Evolutionary conservation across 2,329 filamentous ascomycete genomes (phyloP).

Genomic region (Diaporthe sp.): DNA sequence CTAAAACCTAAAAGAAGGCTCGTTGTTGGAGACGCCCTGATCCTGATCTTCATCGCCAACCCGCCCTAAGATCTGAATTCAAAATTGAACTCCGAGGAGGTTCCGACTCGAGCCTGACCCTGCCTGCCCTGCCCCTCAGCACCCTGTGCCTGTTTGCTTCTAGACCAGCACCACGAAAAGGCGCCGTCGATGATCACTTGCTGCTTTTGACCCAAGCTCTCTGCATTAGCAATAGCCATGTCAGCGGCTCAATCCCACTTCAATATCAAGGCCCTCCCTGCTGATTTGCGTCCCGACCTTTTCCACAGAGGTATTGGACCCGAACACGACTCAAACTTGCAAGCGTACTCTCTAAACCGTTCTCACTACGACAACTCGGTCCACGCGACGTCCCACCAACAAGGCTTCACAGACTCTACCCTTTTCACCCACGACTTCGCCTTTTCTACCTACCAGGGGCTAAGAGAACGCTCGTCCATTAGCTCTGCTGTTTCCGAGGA

Average conservation of each 20-base stretch:
- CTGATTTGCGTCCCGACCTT: constrained; percentile 51
- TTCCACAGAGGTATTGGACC: constrained; percentile 49
- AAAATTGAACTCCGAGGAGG: constrained; percentile 33
- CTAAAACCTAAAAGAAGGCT: constrained; percentile 15
- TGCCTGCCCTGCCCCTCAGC: constrained; percentile 20
- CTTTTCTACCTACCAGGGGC: constrained; percentile 61
- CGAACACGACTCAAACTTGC: constrained; percentile 48
- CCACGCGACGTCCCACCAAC: constrained; percentile 37
- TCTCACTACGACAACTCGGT: constrained; percentile 46
- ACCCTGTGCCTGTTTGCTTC: constrained; percentile 32
- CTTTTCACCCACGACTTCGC: constrained; percentile 66
- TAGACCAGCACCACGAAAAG: constrained; percentile 38
- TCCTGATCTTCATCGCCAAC: constrained; percentile 22
- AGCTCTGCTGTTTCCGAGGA: constrained; percentile 54
- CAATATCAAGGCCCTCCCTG: constrained; percentile 51
- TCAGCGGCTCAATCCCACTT: constrained; percentile 52
- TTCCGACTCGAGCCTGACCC: constrained; percentile 34
- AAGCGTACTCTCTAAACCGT: constrained; percentile 54
- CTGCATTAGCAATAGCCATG: constrained; percentile 52
- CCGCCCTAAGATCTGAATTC: constrained; percentile 23
- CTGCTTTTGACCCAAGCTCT: constrained; percentile 43
- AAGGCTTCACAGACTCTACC: constrained; percentile 58
- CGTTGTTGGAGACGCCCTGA: constrained; percentile 21
- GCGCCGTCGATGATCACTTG: constrained; percentile 47
- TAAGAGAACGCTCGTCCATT: constrained; percentile 59